These are phyloP conservation scores for Paramyrothecium roridum DNA, from an alignment of 2,329 filamentous ascomycete genomes.

Conservation along the genomic window DNA sequence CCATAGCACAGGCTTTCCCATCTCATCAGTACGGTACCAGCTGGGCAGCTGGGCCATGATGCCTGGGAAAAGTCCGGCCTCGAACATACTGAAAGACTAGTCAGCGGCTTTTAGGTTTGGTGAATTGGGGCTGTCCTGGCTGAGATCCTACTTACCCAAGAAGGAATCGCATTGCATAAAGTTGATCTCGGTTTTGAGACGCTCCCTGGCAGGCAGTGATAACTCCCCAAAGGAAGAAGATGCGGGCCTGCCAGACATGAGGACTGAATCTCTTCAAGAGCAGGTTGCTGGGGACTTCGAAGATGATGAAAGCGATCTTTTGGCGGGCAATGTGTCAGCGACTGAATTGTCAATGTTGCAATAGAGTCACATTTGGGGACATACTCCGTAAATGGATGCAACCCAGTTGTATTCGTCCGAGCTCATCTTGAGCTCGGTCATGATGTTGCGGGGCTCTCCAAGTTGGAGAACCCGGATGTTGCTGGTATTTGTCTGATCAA, in stretches of 20 bases:
- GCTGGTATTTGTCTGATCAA: constrained; percentile 36
- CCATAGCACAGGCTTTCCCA: constrained; percentile 36
- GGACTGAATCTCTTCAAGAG: constrained; percentile 23
- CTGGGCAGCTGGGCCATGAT: constrained; percentile 37
- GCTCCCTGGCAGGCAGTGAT: constrained; percentile 19
- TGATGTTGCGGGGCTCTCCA: constrained; percentile 13
- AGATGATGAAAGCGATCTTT: constrained; percentile 34
- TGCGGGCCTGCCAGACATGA: constrained; percentile 4
- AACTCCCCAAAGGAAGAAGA: constrained; percentile 27
- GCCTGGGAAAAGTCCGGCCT: constrained; percentile 28
- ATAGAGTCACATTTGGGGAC: constrained; percentile 25
- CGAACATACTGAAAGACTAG: constrained; percentile 14
- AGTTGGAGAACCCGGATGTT: constrained; percentile 39
- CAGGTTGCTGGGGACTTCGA: constrained; percentile 36
- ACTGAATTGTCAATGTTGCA: too few species aligned
- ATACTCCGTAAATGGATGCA: constrained; percentile 2
- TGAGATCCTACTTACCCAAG: constrained; percentile 16
- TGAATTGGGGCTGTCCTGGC: too few species aligned
- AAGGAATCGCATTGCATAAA: constrained; percentile 5
- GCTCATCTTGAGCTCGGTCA: constrained; percentile 6
- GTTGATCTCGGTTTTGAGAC: constrained; percentile 1
- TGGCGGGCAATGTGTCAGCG: too few species aligned
- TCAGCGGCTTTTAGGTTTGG: too few species aligned
- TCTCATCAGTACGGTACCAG: constrained; percentile 44
- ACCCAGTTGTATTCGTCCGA: constrained; percentile 8